Conservation (phyloP, 805 yeast genomes). For the Candida andamanensis region DNA sequence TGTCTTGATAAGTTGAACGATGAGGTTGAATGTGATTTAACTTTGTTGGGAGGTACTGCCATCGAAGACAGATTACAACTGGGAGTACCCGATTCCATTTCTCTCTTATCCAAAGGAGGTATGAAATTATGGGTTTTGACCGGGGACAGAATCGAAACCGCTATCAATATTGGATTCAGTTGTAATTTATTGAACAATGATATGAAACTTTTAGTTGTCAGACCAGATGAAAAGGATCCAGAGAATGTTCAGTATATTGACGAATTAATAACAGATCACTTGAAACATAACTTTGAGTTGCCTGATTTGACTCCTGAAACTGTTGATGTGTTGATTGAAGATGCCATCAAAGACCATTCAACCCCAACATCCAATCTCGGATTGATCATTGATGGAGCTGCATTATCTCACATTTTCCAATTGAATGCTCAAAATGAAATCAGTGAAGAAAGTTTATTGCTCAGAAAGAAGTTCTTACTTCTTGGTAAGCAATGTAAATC, state of each 20-base stretch:
- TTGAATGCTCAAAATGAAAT: constrained; percentile 19
- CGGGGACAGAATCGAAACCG: constrained; percentile 88
- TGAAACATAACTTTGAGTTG: constrained; percentile 45
- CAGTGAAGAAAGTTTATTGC: constrained; percentile 11
- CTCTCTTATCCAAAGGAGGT: constrained; percentile 66
- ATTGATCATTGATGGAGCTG: constrained; percentile 77
- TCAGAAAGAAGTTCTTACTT: constrained; percentile 56
- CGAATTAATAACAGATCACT: constrained; percentile 29
- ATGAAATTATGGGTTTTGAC: constrained; percentile 82
- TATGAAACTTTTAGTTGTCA: constrained; percentile 67
- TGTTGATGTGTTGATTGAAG: constrained; percentile 49
- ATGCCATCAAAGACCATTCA: constrained; percentile 51
- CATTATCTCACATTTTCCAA: constrained; percentile 44
- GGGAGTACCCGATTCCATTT: constrained; percentile 81
- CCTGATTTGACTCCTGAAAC: constrained; percentile 45
- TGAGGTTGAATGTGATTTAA: constrained; percentile 54
- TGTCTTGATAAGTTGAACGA: constrained; percentile 49
- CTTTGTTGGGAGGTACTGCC: constrained; percentile 75
- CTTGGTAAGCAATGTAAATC: constrained; percentile 77
- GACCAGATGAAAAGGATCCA: constrained; percentile 23
- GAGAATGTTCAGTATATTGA: constrained; percentile 14
- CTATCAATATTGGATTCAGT: constrained; percentile 81
- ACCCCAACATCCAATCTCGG: constrained; percentile 67
- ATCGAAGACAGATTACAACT: constrained; percentile 82
- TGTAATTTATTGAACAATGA: constrained; percentile 72